Evolutionary conservation across 768 basidiomycete species (phyloP).

Genomic region (Scleroderma citrinum): DNA sequence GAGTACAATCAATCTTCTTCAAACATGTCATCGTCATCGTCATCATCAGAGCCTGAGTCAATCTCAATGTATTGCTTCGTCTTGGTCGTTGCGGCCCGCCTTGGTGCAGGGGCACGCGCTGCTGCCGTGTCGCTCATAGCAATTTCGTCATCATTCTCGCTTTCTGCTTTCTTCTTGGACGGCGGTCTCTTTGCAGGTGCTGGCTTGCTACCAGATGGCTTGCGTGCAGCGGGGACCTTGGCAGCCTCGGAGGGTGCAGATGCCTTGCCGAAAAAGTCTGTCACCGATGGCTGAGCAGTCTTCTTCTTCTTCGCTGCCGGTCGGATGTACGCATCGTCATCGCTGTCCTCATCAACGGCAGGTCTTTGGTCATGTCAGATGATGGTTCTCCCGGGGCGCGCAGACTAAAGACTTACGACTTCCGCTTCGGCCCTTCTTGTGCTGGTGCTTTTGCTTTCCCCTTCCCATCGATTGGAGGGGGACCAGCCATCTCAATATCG

Average conservation of each 20-base stretch:
- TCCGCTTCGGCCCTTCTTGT: constrained; percentile 50
- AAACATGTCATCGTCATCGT: constrained; percentile 42
- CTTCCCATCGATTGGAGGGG: constrained; percentile 26
- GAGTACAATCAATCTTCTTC: constrained; percentile 31
- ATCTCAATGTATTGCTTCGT: constrained; percentile 63
- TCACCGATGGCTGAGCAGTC: constrained; percentile 36
- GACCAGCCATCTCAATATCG: constrained; percentile 29
- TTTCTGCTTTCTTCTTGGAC: constrained; percentile 33
- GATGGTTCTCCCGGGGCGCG: constrained; percentile 1
- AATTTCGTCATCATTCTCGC: constrained; percentile 39
- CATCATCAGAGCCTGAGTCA: constrained; percentile 38
- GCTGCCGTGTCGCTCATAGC: constrained; percentile 41
- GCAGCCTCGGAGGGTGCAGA: constrained; percentile 27
- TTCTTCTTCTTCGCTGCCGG: constrained; percentile 53
- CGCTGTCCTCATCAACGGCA: constrained; percentile 31
- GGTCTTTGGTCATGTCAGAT: constrained; percentile 24
- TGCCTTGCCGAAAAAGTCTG: constrained; percentile 56
- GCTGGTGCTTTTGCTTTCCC: constrained; percentile 36
- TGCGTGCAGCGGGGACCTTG: constrained; percentile 39
- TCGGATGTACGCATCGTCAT: constrained; percentile 38
- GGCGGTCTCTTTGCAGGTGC: constrained; percentile 49
- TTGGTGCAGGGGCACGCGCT: constrained; percentile 35
- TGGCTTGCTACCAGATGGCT: constrained; percentile 54
- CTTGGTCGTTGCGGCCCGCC: constrained; percentile 43
- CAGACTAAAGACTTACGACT: constrained; percentile 44